phyloP scores from a whole-genome alignment of 495 filamentous ascomycete genomes.

The Sabuloglossum arenarium region DNA sequence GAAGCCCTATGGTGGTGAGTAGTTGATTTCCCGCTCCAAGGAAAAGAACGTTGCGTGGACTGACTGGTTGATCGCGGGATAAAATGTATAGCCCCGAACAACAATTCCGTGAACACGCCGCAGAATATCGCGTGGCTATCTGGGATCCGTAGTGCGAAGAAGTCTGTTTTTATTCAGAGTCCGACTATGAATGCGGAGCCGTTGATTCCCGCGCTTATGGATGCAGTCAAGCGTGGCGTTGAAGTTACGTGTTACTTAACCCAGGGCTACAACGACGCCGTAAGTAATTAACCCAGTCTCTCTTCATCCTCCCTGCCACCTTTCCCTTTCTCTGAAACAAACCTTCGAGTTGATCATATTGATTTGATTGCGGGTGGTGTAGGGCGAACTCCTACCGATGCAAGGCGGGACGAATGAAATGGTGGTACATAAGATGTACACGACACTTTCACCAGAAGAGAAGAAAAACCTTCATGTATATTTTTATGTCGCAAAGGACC shows the following conservation, averaged over 20 bases:
- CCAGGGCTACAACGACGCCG: slow-evolving; percentile 56
- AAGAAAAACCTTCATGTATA: slow-evolving; percentile 30
- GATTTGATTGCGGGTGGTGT: too few relatives aligned
- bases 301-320: background rate
- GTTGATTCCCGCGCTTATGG: slow-evolving; percentile 35
- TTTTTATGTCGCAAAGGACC: slow-evolving; percentile 57
- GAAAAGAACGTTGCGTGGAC: background rate
- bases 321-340: too few relatives aligned
- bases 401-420: slow-evolving; percentile 64
- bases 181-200: slow-evolving; percentile 57
- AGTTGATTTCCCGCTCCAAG: background rate
- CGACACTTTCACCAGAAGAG: slow-evolving; percentile 24
- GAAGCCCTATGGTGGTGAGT: slow-evolving; percentile 35
- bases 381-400: slow-evolving; percentile 50
- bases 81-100: slow-evolving; percentile 26
- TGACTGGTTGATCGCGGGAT: too few relatives aligned
- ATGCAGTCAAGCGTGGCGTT: slow-evolving; percentile 43
- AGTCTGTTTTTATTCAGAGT: slow-evolving; percentile 48
- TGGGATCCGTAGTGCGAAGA: slow-evolving; percentile 37
- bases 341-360: too few relatives aligned
- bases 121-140: slow-evolving; percentile 57
- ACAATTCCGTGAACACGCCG: slow-evolving; percentile 35
- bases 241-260: slow-evolving; percentile 48
- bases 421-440: slow-evolving; percentile 35
- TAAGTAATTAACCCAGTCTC: slow-evolving; percentile 9